Evolutionary conservation across 768 basidiomycete genomes (phyloP).

Genomic region (Leucocoprinus leucothites): DNA sequence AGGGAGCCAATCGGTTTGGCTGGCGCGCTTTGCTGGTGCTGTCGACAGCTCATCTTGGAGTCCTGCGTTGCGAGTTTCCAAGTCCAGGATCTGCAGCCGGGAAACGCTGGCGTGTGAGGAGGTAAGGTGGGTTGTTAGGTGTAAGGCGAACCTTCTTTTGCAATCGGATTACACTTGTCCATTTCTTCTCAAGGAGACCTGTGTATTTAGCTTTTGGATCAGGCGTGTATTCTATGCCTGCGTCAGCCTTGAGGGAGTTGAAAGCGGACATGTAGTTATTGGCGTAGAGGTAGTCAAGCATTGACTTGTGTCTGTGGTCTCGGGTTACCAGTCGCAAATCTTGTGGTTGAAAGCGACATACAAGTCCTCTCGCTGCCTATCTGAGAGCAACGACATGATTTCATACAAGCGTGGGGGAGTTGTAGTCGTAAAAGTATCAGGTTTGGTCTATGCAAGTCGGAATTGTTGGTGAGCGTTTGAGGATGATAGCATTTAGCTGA

Average conservation of each 20-base stretch:
- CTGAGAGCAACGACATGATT: slow-evolving; percentile 22
- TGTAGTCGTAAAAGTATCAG: neutral
- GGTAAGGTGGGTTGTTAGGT: slow-evolving; percentile 6
- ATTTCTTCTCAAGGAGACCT: slow-evolving; percentile 94
- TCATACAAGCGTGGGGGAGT: slow-evolving; percentile 1
- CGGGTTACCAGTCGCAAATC: slow-evolving; percentile 14
- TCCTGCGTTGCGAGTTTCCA: slow-evolving; percentile 80
- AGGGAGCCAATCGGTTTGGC: slow-evolving; percentile 85
- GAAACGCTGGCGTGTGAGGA: slow-evolving; percentile 2
- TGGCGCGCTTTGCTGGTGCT: slow-evolving; percentile 48
- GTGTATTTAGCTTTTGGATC: slow-evolving; percentile 86
- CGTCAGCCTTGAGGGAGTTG: slow-evolving; percentile 53
- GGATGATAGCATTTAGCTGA: slow-evolving; percentile 1
- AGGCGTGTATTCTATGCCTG: slow-evolving; percentile 62
- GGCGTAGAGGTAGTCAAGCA: slow-evolving; percentile 73
- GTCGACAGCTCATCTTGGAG: slow-evolving; percentile 67
- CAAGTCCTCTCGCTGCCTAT: slow-evolving; percentile 26
- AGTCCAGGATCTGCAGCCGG: slow-evolving; percentile 80
- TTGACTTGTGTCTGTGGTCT: slow-evolving; percentile 65
- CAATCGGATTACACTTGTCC: slow-evolving; percentile 93
- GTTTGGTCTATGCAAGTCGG: neutral
- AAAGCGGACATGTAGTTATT: slow-evolving; percentile 63
- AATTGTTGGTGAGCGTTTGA: slow-evolving; percentile 8
- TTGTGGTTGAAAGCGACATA: slow-evolving; percentile 12
- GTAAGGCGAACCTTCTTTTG: slow-evolving; percentile 77